Conservation (phyloP, 1,139 yeast genomes). For the Candida smagusa region DNA sequence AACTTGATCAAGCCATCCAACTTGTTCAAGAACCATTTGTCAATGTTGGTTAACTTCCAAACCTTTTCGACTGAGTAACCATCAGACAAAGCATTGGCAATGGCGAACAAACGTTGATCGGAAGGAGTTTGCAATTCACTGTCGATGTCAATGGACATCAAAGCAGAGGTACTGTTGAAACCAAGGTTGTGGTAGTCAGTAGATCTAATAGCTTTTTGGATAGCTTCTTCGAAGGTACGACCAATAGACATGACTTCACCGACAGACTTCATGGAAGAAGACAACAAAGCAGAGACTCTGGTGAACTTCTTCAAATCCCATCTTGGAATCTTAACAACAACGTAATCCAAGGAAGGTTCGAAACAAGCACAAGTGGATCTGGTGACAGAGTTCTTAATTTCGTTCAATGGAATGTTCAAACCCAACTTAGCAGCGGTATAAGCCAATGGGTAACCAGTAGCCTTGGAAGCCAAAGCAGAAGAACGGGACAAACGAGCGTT, state of each 20-base stretch:
- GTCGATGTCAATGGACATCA: constrained; percentile 88
- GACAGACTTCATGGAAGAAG: constrained; percentile 96
- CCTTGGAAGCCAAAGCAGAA: constrained; percentile 97
- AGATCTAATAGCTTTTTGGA: constrained; percentile 96
- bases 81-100: constrained; percentile 84
- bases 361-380: constrained; percentile 95
- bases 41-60: constrained; percentile 90
- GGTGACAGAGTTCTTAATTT: constrained; percentile 91
- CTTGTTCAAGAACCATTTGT: constrained; percentile 95
- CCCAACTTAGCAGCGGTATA: constrained; percentile 98
- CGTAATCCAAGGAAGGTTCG: constrained; percentile 96
- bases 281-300: constrained; percentile 81
- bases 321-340: constrained; percentile 97
- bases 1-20: constrained; percentile 68
- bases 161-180: constrained; percentile 82
- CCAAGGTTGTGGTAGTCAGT: constrained; percentile 95
- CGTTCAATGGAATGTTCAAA: constrained; percentile 87
- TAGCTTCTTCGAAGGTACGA: constrained; percentile 96
- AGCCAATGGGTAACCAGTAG: constrained; percentile 98
- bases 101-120: constrained; percentile 93
- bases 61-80: constrained; percentile 92
- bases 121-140: constrained; percentile 91
- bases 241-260: constrained; percentile 99
- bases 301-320: constrained; percentile 98
- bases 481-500: constrained; percentile 97